Evolutionary conservation across 352 stramenopile species (phyloP).

Genomic region (Albugo laibachii): DNA sequence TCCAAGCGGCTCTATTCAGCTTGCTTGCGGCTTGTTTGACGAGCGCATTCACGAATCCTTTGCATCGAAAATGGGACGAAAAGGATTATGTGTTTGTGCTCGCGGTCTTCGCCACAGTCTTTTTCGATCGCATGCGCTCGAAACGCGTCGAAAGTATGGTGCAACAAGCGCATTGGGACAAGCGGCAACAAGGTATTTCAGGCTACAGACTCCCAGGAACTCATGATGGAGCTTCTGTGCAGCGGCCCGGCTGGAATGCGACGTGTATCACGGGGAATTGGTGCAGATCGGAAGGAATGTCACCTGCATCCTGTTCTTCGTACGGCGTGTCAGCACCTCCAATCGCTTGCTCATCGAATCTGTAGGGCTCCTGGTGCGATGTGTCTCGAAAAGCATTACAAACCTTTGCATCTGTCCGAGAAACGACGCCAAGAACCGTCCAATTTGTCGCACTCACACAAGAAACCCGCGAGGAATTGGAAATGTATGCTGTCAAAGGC

Average conservation of each 20-base stretch:
- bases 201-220: too few species aligned
- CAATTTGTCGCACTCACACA: conserved; percentile 51
- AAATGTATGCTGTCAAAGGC: conserved; percentile 36
- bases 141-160: conserved; percentile 30
- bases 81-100: conserved; percentile 49
- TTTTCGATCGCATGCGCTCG: conserved; percentile 28
- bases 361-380: not conserved
- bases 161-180: conserved; percentile 13
- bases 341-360: not conserved
- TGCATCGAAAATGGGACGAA: conserved; percentile 17
- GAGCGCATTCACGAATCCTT: conserved; percentile 8
- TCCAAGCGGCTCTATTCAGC: conserved; percentile 20
- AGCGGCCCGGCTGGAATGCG: too few species aligned
- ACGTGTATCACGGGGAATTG: too few species aligned
- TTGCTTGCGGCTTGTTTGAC: conserved; percentile 31
- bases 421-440: conserved; percentile 13
- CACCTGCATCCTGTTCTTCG: conserved; percentile 61
- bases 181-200: conserved; percentile 7
- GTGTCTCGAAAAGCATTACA: conserved; percentile 15
- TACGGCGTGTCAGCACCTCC: conserved; percentile 6
- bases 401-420: conserved; percentile 24
- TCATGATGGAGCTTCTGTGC: too few species aligned
- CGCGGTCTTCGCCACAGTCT: conserved; percentile 24
- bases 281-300: conserved; percentile 32
- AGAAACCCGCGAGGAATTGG: conserved; percentile 36